These are phyloP conservation scores for Parachlorella kessleri DNA, from an alignment of 139 green algal genomes.

Conservation along the genomic window DNA sequence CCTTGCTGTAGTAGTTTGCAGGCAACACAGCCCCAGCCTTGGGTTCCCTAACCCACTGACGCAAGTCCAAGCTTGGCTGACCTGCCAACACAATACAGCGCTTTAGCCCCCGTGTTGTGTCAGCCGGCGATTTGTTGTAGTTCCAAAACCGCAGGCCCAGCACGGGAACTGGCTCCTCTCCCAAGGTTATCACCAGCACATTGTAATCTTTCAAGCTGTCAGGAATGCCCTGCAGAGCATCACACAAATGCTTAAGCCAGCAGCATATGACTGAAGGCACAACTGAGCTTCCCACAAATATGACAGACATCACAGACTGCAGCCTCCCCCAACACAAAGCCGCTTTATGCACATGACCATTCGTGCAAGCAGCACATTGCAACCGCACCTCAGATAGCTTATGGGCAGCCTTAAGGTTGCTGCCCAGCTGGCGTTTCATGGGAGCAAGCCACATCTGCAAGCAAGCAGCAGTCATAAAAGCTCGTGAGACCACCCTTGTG, in stretches of 20 bases:
- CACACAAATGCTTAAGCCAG: too few relatives aligned
- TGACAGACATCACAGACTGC: too few relatives aligned
- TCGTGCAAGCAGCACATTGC: too few relatives aligned
- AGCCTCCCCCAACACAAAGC: too few relatives aligned
- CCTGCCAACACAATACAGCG: constrained; percentile 27
- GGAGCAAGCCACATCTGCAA: constrained; percentile 44
- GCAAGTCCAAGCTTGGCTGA: too few relatives aligned
- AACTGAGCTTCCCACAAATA: too few relatives aligned
- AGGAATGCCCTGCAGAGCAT: neutral
- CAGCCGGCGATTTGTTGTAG: constrained; percentile 48
- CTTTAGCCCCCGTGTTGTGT: constrained; percentile 38
- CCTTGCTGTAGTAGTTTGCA: too few relatives aligned
- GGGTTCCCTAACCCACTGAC: too few relatives aligned
- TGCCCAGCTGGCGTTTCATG: constrained; percentile 19
- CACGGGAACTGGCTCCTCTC: neutral
- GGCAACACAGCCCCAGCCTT: too few relatives aligned
- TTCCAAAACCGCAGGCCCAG: constrained; percentile 41
- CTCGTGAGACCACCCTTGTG: neutral
- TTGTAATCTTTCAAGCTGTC: neutral
- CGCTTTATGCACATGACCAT: too few relatives aligned
- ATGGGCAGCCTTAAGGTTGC: neutral
- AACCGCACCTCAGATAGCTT: too few relatives aligned
- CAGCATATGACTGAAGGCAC: too few relatives aligned
- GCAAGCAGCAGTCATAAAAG: neutral
- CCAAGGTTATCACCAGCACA: neutral